A percentile compares a stretch with the other conserved stretches of the same genome.
phyloP scores from a whole-genome alignment of 2,329 filamentous ascomycete genomes.

The Ambrosiella xylebori region DNA sequence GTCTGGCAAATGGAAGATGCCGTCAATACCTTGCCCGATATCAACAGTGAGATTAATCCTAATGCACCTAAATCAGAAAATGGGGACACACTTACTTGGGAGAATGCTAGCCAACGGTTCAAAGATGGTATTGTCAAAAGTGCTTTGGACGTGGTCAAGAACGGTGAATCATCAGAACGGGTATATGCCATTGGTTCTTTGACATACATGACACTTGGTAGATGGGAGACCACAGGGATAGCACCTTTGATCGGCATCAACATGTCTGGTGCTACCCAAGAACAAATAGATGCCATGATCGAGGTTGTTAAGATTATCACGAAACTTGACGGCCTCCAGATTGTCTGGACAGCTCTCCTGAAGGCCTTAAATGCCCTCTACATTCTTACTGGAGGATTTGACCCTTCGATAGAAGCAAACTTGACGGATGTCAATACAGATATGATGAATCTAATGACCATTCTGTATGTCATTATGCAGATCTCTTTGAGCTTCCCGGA shows the following conservation, averaged over 20 bases:
- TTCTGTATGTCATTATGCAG: constrained; percentile 44
- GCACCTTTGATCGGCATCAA: constrained; percentile 23
- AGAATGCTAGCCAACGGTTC: constrained; percentile 36
- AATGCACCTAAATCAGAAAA: constrained; percentile 11
- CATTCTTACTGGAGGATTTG: constrained; percentile 20
- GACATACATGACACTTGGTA: constrained; percentile 46
- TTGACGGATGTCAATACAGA: constrained; percentile 38
- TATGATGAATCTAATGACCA: constrained; percentile 44
- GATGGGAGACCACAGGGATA: constrained; percentile 53
- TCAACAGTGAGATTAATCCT: constrained; percentile 20
- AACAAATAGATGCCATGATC: constrained; percentile 43
- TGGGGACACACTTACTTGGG: constrained; percentile 37
- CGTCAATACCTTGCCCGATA: not conserved
- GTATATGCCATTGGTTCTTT: constrained; percentile 38
- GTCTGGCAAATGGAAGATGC: constrained; percentile 55
- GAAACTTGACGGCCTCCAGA: constrained; percentile 22
- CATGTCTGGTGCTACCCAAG: constrained; percentile 34
- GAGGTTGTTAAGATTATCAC: constrained; percentile 34
- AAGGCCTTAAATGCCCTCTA: constrained; percentile 31
- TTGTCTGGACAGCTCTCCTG: constrained; percentile 34
- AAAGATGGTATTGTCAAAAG: constrained; percentile 33
- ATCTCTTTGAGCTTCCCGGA: constrained; percentile 34
- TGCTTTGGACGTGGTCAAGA: constrained; percentile 26
- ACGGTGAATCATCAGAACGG: constrained; percentile 31
- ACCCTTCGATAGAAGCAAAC: constrained; percentile 8